Evolutionary conservation across 371 early-diverging fungal species (phyloP), one percentile per base, ranked within the genome.

Genomic region (Capniomyces stellatus): DNA sequence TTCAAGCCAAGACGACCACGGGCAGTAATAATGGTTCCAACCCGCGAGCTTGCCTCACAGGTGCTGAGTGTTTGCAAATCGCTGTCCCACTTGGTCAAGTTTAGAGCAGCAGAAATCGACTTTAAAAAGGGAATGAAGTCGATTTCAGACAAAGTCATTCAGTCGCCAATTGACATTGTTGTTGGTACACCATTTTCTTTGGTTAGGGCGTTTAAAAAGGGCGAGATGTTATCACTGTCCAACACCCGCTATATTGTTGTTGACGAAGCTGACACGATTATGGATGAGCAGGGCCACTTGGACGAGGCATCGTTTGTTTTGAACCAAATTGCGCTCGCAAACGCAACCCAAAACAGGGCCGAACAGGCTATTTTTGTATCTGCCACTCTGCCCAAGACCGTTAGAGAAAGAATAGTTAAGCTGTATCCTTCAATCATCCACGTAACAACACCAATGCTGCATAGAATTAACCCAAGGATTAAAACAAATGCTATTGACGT

Each of bases 11-110:
- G 27, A 64, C 75, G 44, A 25, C 95, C 96, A 3, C 77, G 89
- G 13, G 87, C 90, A 6, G 62, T 99, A 52, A 71, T 99, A n/a
- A 65, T 98, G n/a, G 85, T 90, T 13, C 99, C 99, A 3, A 89
- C 94, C 30, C 83, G 92, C 43, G 93, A 98, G 57, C 71, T 98
- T 39, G 89, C 90, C 1, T 66, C 72, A 8, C 98, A 98, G 59
- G 85, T 94, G 10, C 67, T 77, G 1, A 58, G 62, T 10, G 75
- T 75, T 15, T 64, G 75, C 54, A 87, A 83, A 59, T 62, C 72
- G 1, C 55, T 89, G 21, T 69, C 81, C 2, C 91, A 89, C 65
- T 23, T 60, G 10, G 73, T 72, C 48, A 87, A 85, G 59, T 72
- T 84, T 43, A 76, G 90, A 35, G 67, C 82, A 0, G 57, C 85